Base-by-base conservation (phyloP, 352 stramenopile species). In the Phytophthora cactorum region DNA sequence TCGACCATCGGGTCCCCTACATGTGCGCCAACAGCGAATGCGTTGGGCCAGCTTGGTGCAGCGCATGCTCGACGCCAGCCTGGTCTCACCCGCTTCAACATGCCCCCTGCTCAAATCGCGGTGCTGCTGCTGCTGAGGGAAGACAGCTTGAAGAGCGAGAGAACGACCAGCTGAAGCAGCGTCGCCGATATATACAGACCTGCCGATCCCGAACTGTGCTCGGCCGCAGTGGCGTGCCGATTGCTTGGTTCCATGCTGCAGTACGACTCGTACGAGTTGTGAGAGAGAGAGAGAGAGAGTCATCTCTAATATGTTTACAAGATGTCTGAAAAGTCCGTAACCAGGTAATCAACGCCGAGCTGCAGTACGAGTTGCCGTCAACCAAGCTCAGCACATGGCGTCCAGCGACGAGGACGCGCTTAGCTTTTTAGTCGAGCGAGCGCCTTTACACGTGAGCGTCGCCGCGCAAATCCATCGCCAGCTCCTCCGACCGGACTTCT, bases 81-180 rank as follows among this genome's bases (percentile, higher is more conserved):
- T 22, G 22, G 22, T 22, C 32, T 38, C 32, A 11, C 5, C 38
- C 38, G 52, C 53, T 74, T 70, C 66, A 70, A 70, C 41, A 22
- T 62, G 53, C 8, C 49, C 53, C 59, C 39, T 25, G 28, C 66
- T 66, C 66, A 74, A 70, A 66, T 70, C 60, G 41, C 56, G 15
- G 38, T 17, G 39, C 17, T 22, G 51, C 17, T 22, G 51, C 46
- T 25, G 46, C 25, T 10, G 52, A 74, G 66, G 66, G 66, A 74
- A 70, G 66, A 36, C 66, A 62, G 60, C 53, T 74, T 74, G 66
- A 70, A 28, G 66, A 63, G 59, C 59, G 52, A 73, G 66, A 73
- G 41, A 66, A 56, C 52, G 66, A 66, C 56, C 50, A 62, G 57
- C 50, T 14, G 43, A 66, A 62, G 28, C 22, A 61, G 49, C 17